Evolutionary conservation across 495 filamentous ascomycete genomes (phyloP), one percentile per base, ranked within the genome.

Genomic region (Lepidopterella palustris): DNA sequence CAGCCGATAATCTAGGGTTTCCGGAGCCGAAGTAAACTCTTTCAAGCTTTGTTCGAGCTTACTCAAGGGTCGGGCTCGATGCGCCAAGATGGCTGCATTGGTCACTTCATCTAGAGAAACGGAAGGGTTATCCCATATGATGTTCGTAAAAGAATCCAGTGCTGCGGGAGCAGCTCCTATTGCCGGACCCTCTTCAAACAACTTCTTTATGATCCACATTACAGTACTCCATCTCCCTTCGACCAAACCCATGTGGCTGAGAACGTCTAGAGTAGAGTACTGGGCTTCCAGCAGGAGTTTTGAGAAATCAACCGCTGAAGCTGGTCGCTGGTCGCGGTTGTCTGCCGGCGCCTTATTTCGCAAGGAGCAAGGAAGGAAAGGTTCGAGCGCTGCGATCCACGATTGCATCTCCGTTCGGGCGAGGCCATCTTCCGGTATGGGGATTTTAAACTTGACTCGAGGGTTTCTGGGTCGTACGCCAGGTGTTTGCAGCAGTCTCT

Each of bases 331-430:
- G n/a, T n/a, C 28, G 18, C 51, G 32, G 26, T n/a, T 24, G 3
- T 42, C 31, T 18, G 15, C 28, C 9, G 27, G 5, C 2, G 59
- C 29, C 9, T 48, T 31, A 6, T 47, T 21, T 5, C 70, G 73
- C 50, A 78, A 63, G 45, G 73, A 56, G 6, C 65, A 60, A 51
- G 72, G 74, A 27, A 82, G 66, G 65, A 75, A 76, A 59, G 70
- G 53, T 40, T 79, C 76, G 27, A 84, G 55, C 15, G 72, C 61
- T 4, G 68, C 65, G 18, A 76, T 63, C 80, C 80, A 84, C 49
- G 47, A 1, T 53, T 67, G 32, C 18, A 67, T 63, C 35, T 63
- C 25, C 31, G n/a, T 11, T 23, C 59, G 55, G 23, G n/a, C n/a
- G n/a, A 27, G 31, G 27, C 32, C 32, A 32, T 23, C 29, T 6